These are phyloP conservation scores for Phialophora chinensis DNA, from an alignment of 2,329 filamentous ascomycete genomes.

Conservation along the genomic window DNA sequence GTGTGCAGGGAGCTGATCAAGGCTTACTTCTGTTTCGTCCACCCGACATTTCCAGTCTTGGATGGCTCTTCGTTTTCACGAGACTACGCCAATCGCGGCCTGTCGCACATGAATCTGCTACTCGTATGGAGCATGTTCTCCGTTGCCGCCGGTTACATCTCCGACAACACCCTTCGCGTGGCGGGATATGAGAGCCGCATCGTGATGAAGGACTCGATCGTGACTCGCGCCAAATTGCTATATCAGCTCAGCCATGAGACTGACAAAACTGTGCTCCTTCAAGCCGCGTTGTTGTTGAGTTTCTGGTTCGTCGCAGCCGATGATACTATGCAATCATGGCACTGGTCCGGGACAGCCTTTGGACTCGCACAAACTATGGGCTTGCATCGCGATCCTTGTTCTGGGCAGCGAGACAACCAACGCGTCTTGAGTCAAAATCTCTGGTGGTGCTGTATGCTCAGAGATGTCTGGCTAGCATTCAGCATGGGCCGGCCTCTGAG, in stretches of 20 bases:
- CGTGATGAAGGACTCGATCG: conserved; percentile 4
- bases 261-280: conserved; percentile 5
- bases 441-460: conserved; percentile 6
- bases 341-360: conserved; percentile 3
- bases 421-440: neutral
- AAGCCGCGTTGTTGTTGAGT: conserved; percentile 1
- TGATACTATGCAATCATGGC: neutral
- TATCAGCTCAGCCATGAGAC: conserved; percentile 1
- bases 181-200: neutral
- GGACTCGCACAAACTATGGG: neutral
- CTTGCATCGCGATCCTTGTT: neutral
- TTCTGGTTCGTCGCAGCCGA: conserved; percentile 3
- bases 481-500: conserved; percentile 1
- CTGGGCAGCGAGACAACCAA: neutral
- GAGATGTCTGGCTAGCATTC: conserved; percentile 7
- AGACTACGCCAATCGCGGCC: neutral
- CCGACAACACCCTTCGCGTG: neutral
- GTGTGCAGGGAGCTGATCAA: conserved; percentile 1
- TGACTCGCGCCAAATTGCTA: neutral
- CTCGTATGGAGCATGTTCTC: conserved; percentile 11
- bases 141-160: conserved; percentile 2
- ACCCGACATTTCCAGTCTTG: neutral
- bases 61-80: neutral
- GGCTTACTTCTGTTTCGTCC: neutral
- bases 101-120: neutral